Conservation (phyloP, 1,284 basidiomycete species). For the Austroboletus niveus region DNA sequence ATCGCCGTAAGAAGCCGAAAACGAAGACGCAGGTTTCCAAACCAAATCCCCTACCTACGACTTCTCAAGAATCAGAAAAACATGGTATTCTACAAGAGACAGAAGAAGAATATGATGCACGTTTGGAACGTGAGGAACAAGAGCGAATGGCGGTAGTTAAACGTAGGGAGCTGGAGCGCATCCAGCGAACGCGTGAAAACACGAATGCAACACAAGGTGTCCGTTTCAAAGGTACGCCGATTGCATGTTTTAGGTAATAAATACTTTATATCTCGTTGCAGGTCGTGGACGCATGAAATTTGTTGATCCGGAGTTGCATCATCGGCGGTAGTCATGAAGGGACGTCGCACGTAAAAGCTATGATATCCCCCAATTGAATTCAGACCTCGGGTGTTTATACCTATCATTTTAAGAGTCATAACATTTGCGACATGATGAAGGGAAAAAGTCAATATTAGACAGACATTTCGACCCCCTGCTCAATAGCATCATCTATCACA, state of each 20-base stretch:
- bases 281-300: conserved; percentile 68
- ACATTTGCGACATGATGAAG: conserved; percentile 9
- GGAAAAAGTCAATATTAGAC: conserved; percentile 24
- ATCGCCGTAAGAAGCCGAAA: conserved; percentile 34
- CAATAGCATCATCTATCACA: conserved; percentile 24
- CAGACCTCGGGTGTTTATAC: background rate
- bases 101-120: conserved; percentile 67
- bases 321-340: conserved; percentile 25
- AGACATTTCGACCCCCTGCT: conserved; percentile 42
- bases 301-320: conserved; percentile 54
- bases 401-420: conserved; percentile 2
- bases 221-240: conserved; percentile 56
- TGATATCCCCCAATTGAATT: conserved; percentile 6
- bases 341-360: background rate
- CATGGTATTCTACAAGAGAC: conserved; percentile 37
- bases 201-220: conserved; percentile 44
- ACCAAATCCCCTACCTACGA: conserved; percentile 14
- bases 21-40: conserved; percentile 19
- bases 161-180: conserved; percentile 47
- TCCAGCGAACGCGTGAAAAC: conserved; percentile 42
- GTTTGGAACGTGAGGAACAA: conserved; percentile 68
- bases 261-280: conserved; percentile 18
- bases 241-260: background rate
- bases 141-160: conserved; percentile 52
- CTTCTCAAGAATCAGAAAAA: conserved; percentile 5